Base-by-base conservation (phyloP, 202 grass and related monocot genomes). In the Schoenoplectus triqueter region DNA sequence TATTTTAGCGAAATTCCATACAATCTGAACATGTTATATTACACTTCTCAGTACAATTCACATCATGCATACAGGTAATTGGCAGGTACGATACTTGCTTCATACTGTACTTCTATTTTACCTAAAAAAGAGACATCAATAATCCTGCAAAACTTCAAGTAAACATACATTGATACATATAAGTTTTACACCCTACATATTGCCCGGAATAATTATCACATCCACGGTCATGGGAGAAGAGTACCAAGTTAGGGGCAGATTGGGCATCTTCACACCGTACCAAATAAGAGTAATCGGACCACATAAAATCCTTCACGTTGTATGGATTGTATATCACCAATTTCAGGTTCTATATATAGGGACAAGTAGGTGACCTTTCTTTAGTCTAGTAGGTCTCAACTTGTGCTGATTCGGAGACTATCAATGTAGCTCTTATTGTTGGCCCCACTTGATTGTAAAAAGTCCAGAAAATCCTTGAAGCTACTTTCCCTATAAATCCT, bases 381-480 rank as follows among this genome's bases (percentile, higher is more conserved):
- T n/a, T 57, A 20, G 2, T 77, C 15, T 10, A 4, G 14, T 77
- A 42, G 2, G 7, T 61, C 31, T 78, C 74, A 78, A 54, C 0
- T 61, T n/a, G 54, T 18, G 13, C 84, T 62, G 8, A 87, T 90
- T 80, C 70, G 89, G 71, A 93, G 89, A 69, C 83, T 95, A 44
- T 93, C 87, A 3, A 95, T 68, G 77, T 92, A 98, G 79, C 87
- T 92, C 85, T 44, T 88, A 10, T 87, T 87, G 2, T 42, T 57
- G 51, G 66, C 64, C 7, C 52, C 69, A 3, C 86, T 84, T 45
- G 81, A 69, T 0, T 71, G 84, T 11, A 90, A 80, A 87, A 92
- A 95, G 47, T 95, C 59, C 10, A 98, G 85, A 87, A 95, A 98
- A 31, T 98, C 92, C 6, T 82, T 78, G 44, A 98, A 98, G 81